A percentile compares a stretch with the other conserved stretches of the same genome.
phyloP scores from a whole-genome alignment of 805 yeast genomes.

The Ogataea methanolica region DNA sequence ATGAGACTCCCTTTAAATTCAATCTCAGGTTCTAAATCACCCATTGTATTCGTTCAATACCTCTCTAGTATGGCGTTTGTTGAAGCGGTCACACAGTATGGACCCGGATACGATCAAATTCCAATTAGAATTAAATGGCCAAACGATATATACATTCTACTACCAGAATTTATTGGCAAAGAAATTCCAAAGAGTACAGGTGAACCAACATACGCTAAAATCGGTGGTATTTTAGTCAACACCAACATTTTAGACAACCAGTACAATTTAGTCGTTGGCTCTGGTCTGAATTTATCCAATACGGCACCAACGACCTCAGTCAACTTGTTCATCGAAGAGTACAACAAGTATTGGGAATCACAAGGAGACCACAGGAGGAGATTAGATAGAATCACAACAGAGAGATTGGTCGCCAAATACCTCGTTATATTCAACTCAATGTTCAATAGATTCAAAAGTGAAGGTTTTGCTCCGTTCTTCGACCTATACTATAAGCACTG shows the following conservation, averaged over 20 bases:
- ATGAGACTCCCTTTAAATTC: slow-evolving; percentile 45
- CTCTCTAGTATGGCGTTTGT: slow-evolving; percentile 77
- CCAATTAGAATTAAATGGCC: slow-evolving; percentile 95
- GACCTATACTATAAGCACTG: slow-evolving; percentile 73
- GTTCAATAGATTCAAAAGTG: slow-evolving; percentile 48
- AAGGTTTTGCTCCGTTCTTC: slow-evolving; percentile 68
- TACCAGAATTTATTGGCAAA: slow-evolving; percentile 51
- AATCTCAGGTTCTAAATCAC: slow-evolving; percentile 37
- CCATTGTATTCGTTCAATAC: slow-evolving; percentile 83
- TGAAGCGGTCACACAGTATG: slow-evolving; percentile 64
- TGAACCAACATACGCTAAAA: slow-evolving; percentile 67
- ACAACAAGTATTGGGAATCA: slow-evolving; percentile 48
- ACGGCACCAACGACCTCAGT: slow-evolving; percentile 91
- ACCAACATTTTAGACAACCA: slow-evolving; percentile 59
- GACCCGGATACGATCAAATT: slow-evolving; percentile 51
- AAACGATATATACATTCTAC: slow-evolving; percentile 77
- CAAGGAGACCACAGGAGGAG: slow-evolving; percentile 36
- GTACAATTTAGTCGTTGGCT: slow-evolving; percentile 73
- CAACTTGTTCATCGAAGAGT: slow-evolving; percentile 57
- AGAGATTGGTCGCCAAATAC: slow-evolving; percentile 60
- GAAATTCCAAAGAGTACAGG: slow-evolving; percentile 22
- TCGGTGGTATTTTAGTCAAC: slow-evolving; percentile 82
- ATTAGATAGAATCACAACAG: slow-evolving; percentile 31
- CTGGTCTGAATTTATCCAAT: slow-evolving; percentile 80
- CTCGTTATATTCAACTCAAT: slow-evolving; percentile 62